phyloP scores from a whole-genome alignment of 2,329 filamentous ascomycete genomes.

The Paecilomyces niveus region DNA sequence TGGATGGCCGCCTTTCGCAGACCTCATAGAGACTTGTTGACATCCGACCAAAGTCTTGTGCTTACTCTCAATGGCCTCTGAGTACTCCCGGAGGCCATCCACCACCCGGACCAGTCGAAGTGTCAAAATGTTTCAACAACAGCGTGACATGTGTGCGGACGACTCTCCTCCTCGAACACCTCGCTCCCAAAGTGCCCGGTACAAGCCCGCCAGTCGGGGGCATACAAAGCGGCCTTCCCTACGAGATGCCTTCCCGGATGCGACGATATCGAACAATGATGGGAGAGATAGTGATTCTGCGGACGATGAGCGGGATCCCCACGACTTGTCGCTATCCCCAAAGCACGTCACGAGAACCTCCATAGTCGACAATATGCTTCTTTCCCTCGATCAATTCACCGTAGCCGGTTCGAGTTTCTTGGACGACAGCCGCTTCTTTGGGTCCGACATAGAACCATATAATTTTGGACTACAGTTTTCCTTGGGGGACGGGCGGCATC shows the following conservation, averaged over 20 bases:
- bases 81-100: not conserved
- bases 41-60: not conserved
- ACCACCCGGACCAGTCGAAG: constrained; percentile 12
- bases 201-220: constrained; percentile 21
- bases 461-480: constrained; percentile 23
- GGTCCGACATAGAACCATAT: constrained; percentile 33
- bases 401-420: constrained; percentile 28
- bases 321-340: constrained; percentile 76
- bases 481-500: constrained; percentile 35
- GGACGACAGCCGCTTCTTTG: constrained; percentile 31
- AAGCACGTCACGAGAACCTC: constrained; percentile 77
- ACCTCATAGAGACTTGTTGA: not conserved
- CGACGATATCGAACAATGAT: constrained; percentile 23
- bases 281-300: constrained; percentile 27
- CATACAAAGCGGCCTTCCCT: constrained; percentile 25
- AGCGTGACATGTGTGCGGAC: constrained; percentile 17
- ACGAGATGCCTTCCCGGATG: constrained; percentile 35
- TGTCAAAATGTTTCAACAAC: constrained; percentile 16
- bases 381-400: constrained; percentile 81
- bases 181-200: constrained; percentile 26
- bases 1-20: not conserved
- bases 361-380: constrained; percentile 89
- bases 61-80: not conserved
- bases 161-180: constrained; percentile 35
- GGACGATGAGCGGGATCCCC: constrained; percentile 40